These are phyloP conservation scores for Penicillium goetzii DNA, from an alignment of 495 filamentous ascomycete species.

Conservation along the genomic window DNA sequence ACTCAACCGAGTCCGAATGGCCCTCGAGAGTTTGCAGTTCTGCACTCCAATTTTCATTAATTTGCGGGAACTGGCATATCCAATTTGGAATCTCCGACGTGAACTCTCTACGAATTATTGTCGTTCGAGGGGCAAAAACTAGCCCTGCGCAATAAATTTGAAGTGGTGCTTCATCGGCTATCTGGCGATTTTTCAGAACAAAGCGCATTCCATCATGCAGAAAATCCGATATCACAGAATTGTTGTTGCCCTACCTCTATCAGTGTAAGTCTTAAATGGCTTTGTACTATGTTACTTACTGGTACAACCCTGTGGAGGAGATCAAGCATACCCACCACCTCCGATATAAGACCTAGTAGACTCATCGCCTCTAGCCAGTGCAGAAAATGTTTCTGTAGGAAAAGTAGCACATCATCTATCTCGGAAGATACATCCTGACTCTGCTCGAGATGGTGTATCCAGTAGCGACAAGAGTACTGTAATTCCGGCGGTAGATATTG, in stretches of 20 bases:
- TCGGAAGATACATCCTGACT: background rate
- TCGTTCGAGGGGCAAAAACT: background rate
- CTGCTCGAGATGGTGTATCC: background rate
- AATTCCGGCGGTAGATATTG: background rate
- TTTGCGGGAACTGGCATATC: conserved; percentile 16
- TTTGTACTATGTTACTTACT: background rate
- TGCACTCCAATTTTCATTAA: conserved; percentile 14
- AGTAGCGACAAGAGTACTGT: conserved; percentile 1
- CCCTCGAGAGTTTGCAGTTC: conserved; percentile 20
- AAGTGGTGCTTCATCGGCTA: background rate
- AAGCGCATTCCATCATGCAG: background rate
- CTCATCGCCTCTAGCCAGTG: conserved; percentile 1
- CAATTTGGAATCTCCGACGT: conserved; percentile 15
- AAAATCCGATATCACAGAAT: background rate
- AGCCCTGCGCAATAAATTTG: background rate
- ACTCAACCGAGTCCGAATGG: conserved; percentile 13
- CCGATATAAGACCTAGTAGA: background rate
- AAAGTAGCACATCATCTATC: background rate
- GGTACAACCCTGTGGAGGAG: background rate
- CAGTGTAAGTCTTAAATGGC: background rate
- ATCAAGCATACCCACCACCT: background rate
- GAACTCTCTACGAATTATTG: conserved; percentile 14
- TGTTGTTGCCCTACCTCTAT: background rate
- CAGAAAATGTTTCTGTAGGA: background rate
- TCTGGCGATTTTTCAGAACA: background rate